Percentiles rank a stretch among this genome's conserved stretches.
phyloP scores from a whole-genome alignment of 371 early-diverging fungal species.

The Synchytrium microbalum region DNA sequence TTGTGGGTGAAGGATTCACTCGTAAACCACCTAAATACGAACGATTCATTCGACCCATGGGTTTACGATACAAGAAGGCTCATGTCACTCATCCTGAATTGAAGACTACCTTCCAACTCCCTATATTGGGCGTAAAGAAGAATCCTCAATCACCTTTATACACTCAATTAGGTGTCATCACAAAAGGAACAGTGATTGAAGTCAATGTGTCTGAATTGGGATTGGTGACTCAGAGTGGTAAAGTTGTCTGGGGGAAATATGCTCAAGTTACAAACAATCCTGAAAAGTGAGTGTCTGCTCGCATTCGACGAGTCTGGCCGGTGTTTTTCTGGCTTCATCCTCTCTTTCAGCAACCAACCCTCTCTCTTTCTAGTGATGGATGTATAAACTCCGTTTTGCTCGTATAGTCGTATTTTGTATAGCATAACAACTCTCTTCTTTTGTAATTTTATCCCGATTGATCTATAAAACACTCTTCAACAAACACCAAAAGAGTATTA shows the following conservation, averaged over 20 bases:
- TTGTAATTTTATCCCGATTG: no score
- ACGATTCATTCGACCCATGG: slow-evolving; percentile 99
- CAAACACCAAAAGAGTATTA: no score
- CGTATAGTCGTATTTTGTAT: no score
- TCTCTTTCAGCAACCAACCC: slow-evolving; percentile 70
- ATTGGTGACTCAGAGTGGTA: slow-evolving; percentile 95
- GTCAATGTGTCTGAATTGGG: slow-evolving; percentile 98
- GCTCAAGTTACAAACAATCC: slow-evolving; percentile 96
- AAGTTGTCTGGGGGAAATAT: slow-evolving; percentile 99
- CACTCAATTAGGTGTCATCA: slow-evolving; percentile 98
- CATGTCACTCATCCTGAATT: slow-evolving; percentile 99
- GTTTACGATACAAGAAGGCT: slow-evolving; percentile 97
- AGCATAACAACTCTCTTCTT: no score
- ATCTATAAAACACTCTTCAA: no score
- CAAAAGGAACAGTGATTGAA: slow-evolving; percentile 99
- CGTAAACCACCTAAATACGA: slow-evolving; percentile 99
- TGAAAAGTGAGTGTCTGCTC: no score
- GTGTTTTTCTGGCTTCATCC: slow-evolving; percentile 5
- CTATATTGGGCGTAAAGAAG: slow-evolving; percentile 99
- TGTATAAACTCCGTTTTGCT: slow-evolving; percentile 40
- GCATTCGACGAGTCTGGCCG: slow-evolving; percentile 48
- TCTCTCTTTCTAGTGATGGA: slow-evolving; percentile 94
- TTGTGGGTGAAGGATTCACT: slow-evolving; percentile 99
- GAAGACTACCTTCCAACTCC: slow-evolving; percentile 96
- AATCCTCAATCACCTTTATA: slow-evolving; percentile 97